Percentiles rank a stretch among this genome's conserved stretches.
These are phyloP conservation scores for Aspergillus ochraceoroseus DNA, from an alignment of 2,329 filamentous ascomycete genomes.

Conservation along the genomic window DNA sequence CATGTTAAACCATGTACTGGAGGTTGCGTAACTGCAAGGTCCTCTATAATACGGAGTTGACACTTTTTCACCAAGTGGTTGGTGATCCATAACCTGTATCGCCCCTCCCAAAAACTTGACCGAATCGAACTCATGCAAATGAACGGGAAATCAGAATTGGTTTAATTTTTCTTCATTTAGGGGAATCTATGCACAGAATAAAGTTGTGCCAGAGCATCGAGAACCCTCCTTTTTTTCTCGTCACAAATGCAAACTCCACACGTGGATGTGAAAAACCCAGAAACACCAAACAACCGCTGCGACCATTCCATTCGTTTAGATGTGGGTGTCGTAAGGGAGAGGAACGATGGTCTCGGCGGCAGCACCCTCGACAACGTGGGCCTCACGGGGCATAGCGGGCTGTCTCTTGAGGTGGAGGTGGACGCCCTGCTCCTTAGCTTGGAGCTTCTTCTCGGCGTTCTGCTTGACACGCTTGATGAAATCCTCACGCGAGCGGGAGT, in stretches of 20 bases:
- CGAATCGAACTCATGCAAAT: too few species aligned
- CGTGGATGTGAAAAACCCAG: constrained; percentile 31
- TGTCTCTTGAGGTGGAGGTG: constrained; percentile 91
- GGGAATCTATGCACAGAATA: constrained; percentile 44
- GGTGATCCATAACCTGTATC: too few species aligned
- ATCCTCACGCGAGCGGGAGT: constrained; percentile 92
- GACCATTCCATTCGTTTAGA: constrained; percentile 58
- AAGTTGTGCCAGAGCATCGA: constrained; percentile 37
- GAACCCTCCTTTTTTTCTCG: constrained; percentile 33
- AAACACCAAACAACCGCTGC: constrained; percentile 35
- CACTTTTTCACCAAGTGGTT: too few species aligned
- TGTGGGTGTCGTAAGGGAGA: constrained; percentile 95
- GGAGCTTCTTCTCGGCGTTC: constrained; percentile 86
- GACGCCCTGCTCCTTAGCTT: constrained; percentile 85
- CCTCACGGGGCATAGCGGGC: constrained; percentile 71
- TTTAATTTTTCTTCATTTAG: constrained; percentile 40
- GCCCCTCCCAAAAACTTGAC: too few species aligned
- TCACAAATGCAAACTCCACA: constrained; percentile 38
- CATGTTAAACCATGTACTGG: too few species aligned
- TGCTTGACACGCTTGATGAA: constrained; percentile 95
- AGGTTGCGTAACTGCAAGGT: too few species aligned
- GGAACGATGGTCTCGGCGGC: constrained; percentile 86
- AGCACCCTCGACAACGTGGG: constrained; percentile 77
- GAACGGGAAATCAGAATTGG: constrained; percentile 32
- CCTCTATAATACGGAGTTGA: too few species aligned